Evolutionary conservation across 2,329 filamentous ascomycete genomes (phyloP), one percentile per base, ranked within the genome.

Genomic region (Penicillium frequentans): DNA sequence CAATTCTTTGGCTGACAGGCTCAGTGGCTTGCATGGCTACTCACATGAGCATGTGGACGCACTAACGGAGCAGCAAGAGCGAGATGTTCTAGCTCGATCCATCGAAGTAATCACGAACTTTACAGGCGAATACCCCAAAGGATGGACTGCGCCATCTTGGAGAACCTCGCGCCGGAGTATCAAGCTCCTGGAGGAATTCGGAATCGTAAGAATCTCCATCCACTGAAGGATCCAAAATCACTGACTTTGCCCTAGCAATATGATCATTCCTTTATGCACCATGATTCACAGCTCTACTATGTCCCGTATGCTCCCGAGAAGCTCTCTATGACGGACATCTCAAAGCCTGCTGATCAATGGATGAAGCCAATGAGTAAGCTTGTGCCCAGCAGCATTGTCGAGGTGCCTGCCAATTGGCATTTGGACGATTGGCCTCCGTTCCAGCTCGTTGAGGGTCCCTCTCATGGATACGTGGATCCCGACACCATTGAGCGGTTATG

Each of bases 51-150:
- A 90, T 61, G 87, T 88, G 0, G 81, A 79, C 11, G 83, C 87
- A 49, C 88, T 91, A 84, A 88, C 82, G 0, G 70, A 88, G 1
- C 86, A 90, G 65, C 89, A 92, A 73, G 89, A 92, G 70, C 82
- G 82, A 7, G 87, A 89, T 57, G 86, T 92, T 3, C 79, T 91
- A 14, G 87, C 90, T 66, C 90, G 90, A 73, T 89, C 86, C 11
- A 90, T 86, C 69, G 81, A 81, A 21, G 79, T 90, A 72, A 79
- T 90, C 42, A 90, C 84, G 0, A 84, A 88, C 0, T 90, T 91
- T 68, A 82, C 81, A 49, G 85, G 88, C 2, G 90, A 90, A 71
- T 84, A 86, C 0, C 88, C 88, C 0, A 51, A 59, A 8, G 65
- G 66, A 4, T 71, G 66, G 48, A 62, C 66, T 6, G 65, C 68